Conservation (phyloP, 192 early-diverging fungal genomes). For the Coemansia sp. region DNA sequence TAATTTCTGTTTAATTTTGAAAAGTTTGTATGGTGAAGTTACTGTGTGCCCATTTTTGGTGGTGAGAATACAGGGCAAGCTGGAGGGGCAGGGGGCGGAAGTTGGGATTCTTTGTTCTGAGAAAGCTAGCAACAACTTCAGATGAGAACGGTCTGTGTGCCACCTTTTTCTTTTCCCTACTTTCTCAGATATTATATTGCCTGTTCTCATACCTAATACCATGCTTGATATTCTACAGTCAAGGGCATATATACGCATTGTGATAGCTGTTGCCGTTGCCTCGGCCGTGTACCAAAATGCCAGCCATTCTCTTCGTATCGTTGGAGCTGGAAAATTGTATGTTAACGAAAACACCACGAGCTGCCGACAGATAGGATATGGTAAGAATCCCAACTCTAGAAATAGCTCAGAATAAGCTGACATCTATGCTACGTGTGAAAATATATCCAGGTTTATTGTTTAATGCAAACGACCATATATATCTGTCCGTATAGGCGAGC, state of each 20-base stretch:
- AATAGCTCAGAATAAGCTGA: neutral
- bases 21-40: too few relatives aligned
- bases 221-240: neutral
- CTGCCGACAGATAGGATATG: slow-evolving; percentile 46
- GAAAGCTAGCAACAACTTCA: too few relatives aligned
- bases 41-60: too few relatives aligned
- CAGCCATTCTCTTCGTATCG: slow-evolving; percentile 12
- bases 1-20: too few relatives aligned
- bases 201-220: neutral
- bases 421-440: neutral
- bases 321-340: slow-evolving; percentile 29
- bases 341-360: slow-evolving; percentile 40
- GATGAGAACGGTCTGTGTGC: too few relatives aligned
- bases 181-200: neutral
- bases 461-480: too few relatives aligned
- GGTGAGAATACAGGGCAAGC: too few relatives aligned
- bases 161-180: neutral
- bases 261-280: neutral
- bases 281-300: slow-evolving; percentile 8
- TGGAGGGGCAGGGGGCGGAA: too few relatives aligned
- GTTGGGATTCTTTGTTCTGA: too few relatives aligned
- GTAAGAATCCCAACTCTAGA: slow-evolving; percentile 1
- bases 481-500: slow-evolving; percentile 9
- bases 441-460: too few relatives aligned
- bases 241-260: neutral